phyloP scores from a whole-genome alignment of 345 rosid genomes.

The Abelmoschus esculentus region DNA sequence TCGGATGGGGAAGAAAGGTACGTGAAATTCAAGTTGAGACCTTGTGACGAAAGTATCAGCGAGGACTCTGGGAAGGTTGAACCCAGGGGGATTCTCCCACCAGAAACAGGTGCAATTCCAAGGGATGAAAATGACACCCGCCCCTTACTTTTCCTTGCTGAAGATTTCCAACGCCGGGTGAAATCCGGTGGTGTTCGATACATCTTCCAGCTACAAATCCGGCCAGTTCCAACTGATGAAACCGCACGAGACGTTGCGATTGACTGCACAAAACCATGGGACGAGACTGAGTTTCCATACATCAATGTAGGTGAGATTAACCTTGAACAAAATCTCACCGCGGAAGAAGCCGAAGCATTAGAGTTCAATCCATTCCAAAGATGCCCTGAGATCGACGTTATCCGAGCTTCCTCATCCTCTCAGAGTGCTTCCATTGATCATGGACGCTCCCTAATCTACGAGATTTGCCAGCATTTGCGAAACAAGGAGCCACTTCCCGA shows the following conservation, averaged over 20 bases:
- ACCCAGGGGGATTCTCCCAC: conserved; percentile 57
- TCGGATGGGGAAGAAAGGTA: conserved; percentile 51
- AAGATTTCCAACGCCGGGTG: conserved; percentile 47
- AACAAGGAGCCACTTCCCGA: conserved; percentile 56
- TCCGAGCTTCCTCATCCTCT: conserved; percentile 40
- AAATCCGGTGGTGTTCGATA: conserved; percentile 37
- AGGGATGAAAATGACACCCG: conserved; percentile 44
- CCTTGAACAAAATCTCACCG: conserved; percentile 38
- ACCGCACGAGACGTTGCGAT: conserved; percentile 33
- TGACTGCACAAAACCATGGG: conserved; percentile 65
- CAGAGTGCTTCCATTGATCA: conserved; percentile 74
- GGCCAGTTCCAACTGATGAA: conserved; percentile 40
- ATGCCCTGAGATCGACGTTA: conserved; percentile 43
- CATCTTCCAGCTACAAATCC: conserved; percentile 49
- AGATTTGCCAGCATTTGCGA: conserved; percentile 53
- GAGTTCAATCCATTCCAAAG: conserved; percentile 49
- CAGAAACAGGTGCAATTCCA: conserved; percentile 72
- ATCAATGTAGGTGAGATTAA: conserved; percentile 41
- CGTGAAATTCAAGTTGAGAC: conserved; percentile 55
- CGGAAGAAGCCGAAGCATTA: conserved; percentile 43
- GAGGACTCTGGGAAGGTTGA: conserved; percentile 60
- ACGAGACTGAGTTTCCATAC: conserved; percentile 42
- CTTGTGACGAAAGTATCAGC: conserved; percentile 28
- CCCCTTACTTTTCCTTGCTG: conserved; percentile 54
- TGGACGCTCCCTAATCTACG: conserved; percentile 55